phyloP scores from a whole-genome alignment of 1,139 yeast species.

The Saccharomyces hybrid region DNA sequence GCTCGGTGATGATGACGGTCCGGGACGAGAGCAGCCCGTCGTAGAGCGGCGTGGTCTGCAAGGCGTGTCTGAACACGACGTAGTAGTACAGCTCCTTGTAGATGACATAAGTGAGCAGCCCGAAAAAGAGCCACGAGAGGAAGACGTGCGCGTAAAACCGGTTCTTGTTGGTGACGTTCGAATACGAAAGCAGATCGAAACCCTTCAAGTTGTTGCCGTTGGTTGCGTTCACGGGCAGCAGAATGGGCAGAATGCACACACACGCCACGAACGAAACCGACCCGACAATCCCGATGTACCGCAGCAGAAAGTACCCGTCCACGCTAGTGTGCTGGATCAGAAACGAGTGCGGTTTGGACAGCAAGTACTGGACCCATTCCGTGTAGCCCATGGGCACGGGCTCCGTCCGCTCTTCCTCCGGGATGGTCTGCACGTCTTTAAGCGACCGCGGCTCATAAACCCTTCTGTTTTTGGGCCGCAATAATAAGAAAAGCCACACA shows the following conservation, averaged over 20 bases:
- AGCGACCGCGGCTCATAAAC: constrained; percentile 79
- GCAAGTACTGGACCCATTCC: constrained; percentile 47
- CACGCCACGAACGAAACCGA: constrained; percentile 57
- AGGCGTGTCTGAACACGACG: constrained; percentile 56
- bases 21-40: constrained; percentile 60
- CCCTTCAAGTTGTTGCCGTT: constrained; percentile 55
- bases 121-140: constrained; percentile 61
- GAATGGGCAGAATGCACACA: constrained; percentile 61
- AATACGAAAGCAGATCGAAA: constrained; percentile 51
- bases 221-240: constrained; percentile 83
- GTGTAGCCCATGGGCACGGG: constrained; percentile 48
- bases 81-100: constrained; percentile 68
- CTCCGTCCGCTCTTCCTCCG: constrained; percentile 43
- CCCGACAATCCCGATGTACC: constrained; percentile 63
- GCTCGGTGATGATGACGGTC: constrained; percentile 59
- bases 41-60: constrained; percentile 64
- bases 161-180: constrained; percentile 54
- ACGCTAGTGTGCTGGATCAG: constrained; percentile 73
- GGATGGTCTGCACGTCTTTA: constrained; percentile 37
- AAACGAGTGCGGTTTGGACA: constrained; percentile 54
- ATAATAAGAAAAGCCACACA: constrained; percentile 45
- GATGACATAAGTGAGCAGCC: constrained; percentile 49
- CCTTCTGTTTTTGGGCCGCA: constrained; percentile 58
- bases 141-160: constrained; percentile 68
- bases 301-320: constrained; percentile 81